Evolutionary conservation across 2,329 filamentous ascomycete species (phyloP), one percentile per base, ranked within the genome.

Genomic region (Fusarium nodosum): DNA sequence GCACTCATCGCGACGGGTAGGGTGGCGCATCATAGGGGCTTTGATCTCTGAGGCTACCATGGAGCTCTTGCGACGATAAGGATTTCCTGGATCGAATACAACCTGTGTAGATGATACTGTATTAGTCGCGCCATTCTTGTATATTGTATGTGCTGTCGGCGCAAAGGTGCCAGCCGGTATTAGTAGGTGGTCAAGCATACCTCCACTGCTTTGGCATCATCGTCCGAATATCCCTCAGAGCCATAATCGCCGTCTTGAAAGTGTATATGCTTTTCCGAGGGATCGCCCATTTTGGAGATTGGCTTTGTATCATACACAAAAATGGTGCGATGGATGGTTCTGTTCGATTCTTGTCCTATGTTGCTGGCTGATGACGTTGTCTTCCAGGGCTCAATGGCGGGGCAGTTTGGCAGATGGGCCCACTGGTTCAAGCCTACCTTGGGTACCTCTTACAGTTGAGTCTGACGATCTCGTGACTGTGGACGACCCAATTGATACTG

Each of bases 21-120:
- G 66, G 8, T 44, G 65, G 30, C 61, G 68, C 48, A 64, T 72
- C 36, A 80, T 69, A 7, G 82, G 81, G 10, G 74, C 66, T 18
- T 79, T 72, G 4, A 80, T 74, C 31, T 90, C 87, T 50, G 81
- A 80, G 7, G 83, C 76, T 15, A 90, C 86, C 50, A 91, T 82
- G 15, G 89, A 91, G 73, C 88, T 90, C 79, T 91, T 91, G 61
- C 89, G 85, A 24, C 89, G 86, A 72, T 90, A 88, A 0, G 84
- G 83, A 68, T 86, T 90, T 39, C 83, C 79, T 2, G 86, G 79
- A 65, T 91, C 88, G 73, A 91, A 91, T 24, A 87, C 84, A 51
- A 91, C 88, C 87, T 88, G 45, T 28, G 42, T 28, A 55, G 42
- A 30, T 26, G 56, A 24, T 47, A 44, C 31, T 18, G 38, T 59